Evolutionary conservation across 177 flowering plant species (phyloP), one percentile per base, ranked within the genome.

Genomic region (Vitis hybrid): DNA sequence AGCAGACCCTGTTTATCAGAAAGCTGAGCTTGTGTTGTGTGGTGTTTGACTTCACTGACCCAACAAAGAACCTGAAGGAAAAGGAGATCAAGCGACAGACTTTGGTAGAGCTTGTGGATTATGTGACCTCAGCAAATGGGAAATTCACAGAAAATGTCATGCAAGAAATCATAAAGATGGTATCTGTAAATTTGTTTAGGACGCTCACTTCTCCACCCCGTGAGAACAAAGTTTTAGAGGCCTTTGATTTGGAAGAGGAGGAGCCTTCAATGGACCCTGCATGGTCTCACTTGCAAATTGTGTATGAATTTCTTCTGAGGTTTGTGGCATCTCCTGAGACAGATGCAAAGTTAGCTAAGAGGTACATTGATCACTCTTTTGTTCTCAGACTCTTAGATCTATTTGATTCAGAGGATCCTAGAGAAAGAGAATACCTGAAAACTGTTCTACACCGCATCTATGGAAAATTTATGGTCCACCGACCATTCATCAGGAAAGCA

Each of bases 231-330:
- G 76, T 70, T 35, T 52, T 86, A 15, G 87, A 89, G 69, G 81
- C 81, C 49, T 82, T 84, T 75, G 91, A 90, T 75, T 56, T 88
- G 74, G 94, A 90, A 69, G 94, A 90, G 48, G 94, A 88, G 55
- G 94, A 90, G 67, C 91, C 92, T 50, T 72, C 81, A 32, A 87
- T 90, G 90, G 94, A 90, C 35, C 91, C 94, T 50, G 91, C 94
- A 21, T 90, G 94, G 94, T 80, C 88, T 3, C 91, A 88, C 73
- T 74, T 90, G 81, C 94, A 90, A 77, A 70, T 85, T 73, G 92
- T 90, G 40, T 90, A 88, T 66, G 94, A 90, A 49, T 80, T 90
- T 54, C 78, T 90, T 64, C 69, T 86, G 60, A 83, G 90, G 69
- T 88, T 90, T 69, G 91, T 90, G 59, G 82, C 88, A 40, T 88